Evolutionary conservation across 2,329 filamentous ascomycete species (phyloP).

Genomic region (Tolypocladium ovalisporum): DNA sequence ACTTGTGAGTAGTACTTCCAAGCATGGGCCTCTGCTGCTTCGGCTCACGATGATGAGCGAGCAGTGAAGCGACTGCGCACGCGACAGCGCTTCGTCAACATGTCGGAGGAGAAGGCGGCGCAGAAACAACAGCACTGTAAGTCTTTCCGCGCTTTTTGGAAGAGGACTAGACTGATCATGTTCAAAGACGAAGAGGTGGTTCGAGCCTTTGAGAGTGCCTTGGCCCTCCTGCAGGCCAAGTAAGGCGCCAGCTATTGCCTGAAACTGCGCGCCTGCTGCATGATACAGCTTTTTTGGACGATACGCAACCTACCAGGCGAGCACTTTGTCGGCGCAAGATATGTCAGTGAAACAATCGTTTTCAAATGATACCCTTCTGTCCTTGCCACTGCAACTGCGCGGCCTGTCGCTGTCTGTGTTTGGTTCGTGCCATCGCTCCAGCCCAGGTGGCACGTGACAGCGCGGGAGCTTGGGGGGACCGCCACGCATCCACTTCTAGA

Average conservation of each 20-base stretch:
- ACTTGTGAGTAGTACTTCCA: conserved; percentile 54
- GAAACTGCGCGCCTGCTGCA: neutral
- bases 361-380: neutral
- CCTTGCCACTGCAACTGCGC: neutral
- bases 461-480: neutral
- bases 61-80: conserved; percentile 74
- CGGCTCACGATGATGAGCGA: conserved; percentile 62
- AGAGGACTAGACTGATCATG: conserved; percentile 6
- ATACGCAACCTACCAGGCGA: neutral
- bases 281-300: neutral
- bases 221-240: conserved; percentile 38
- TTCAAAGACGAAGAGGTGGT: conserved; percentile 41
- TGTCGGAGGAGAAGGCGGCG: conserved; percentile 60
- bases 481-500: neutral
- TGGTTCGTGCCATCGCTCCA: neutral
- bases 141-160: conserved; percentile 15
- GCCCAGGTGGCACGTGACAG: neutral
- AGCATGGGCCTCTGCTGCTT: conserved; percentile 65
- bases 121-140: conserved; percentile 73
- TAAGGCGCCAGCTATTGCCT: conserved; percentile 6
- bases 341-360: neutral
- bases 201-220: conserved; percentile 49
- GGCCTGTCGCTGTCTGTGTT: neutral
- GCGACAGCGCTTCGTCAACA: conserved; percentile 62
- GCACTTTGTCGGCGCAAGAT: neutral